Base-by-base conservation (phyloP, 352 stramenopile genomes). In the Elongisporangium undulatum region DNA sequence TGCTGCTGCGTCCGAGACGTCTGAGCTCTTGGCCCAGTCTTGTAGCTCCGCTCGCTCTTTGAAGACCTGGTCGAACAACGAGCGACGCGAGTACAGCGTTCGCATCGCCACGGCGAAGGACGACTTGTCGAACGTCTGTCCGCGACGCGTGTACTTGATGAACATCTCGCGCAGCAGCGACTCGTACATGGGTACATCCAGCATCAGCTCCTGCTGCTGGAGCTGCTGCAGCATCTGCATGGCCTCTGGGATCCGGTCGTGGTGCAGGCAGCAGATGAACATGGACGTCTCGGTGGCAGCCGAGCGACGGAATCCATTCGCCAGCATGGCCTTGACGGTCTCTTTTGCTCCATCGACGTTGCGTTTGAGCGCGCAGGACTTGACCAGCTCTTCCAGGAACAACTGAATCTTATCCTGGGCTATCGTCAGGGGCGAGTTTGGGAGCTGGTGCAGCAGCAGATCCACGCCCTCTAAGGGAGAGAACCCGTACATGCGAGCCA, bases 151-250 rank as follows among this genome's bases (percentile, higher is more conserved):
- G 59, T 85, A 90, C 58, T 92, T 90, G 61, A 86, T 84, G 61
- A 87, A 90, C 58, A 92, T 81, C 51, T 92, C 82, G 19, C 75
- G 82, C 52, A 92, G 64, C 20, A 90, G 61, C 21, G 82, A 90
- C 24, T 85, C 74, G 56, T 92, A 92, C 23, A 85, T 75, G 19
- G 80, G 80, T 4, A 90, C 74, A 4, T 66, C 38, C 55, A 90
- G 63, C 62, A 89, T 65, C 29, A 87, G 53, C 1, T 23, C 59
- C 5, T 59, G 56, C 41, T 66, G 53, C 63, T 92, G 82, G 49
- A 88, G 85, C 26, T 66, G 62, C 2, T 75, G 67, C 50, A 92
- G 56, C 62, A 73, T 75, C 10, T 62, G 17, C 39, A 68, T 64
- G 1, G 76, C 79, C 0, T 79, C 61, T 48, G 60, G 51, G 20